Conservation (phyloP, 1,284 basidiomycete species). For the Heterobasidion parviporum region DNA sequence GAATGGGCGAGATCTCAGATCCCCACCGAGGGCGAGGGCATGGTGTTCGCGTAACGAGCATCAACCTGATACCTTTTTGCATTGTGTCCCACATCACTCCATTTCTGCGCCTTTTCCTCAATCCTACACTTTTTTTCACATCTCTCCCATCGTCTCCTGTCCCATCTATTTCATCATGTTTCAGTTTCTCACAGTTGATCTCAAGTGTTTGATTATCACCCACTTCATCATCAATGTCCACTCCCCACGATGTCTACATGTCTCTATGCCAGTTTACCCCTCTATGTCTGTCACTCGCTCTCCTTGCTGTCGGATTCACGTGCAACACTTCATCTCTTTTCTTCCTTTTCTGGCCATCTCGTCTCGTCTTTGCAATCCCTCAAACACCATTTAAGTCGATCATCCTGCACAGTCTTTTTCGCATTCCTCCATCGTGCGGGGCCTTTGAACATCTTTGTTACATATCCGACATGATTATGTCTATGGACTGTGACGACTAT, state of each 20-base stretch:
- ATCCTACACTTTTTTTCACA: conserved; percentile 11
- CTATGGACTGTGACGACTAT: background rate
- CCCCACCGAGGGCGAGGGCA: conserved; percentile 28
- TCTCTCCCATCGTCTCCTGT: conserved; percentile 9
- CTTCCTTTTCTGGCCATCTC: conserved; percentile 1
- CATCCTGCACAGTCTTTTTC: background rate
- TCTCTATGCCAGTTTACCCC: conserved; percentile 6
- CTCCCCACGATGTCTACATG: conserved; percentile 5
- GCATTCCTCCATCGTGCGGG: background rate
- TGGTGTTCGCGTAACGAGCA: conserved; percentile 35
- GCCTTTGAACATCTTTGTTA: background rate
- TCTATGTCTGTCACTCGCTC: conserved; percentile 8
- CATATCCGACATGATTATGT: background rate
- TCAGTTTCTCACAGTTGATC: conserved; percentile 9
- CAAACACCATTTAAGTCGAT: background rate
- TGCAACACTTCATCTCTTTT: conserved; percentile 7
- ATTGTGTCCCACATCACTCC: conserved; percentile 10
- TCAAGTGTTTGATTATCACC: conserved; percentile 9
- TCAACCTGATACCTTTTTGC: background rate
- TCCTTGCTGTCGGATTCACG: conserved; percentile 15
- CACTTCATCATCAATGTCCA: conserved; percentile 7
- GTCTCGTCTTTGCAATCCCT: conserved; percentile 1
- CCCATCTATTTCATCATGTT: conserved; percentile 10
- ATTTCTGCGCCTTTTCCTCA: conserved; percentile 19
- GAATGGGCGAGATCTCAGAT: conserved; percentile 48